Evolutionary conservation across 495 filamentous ascomycete genomes (phyloP).

Genomic region (Xylaria sp.): DNA sequence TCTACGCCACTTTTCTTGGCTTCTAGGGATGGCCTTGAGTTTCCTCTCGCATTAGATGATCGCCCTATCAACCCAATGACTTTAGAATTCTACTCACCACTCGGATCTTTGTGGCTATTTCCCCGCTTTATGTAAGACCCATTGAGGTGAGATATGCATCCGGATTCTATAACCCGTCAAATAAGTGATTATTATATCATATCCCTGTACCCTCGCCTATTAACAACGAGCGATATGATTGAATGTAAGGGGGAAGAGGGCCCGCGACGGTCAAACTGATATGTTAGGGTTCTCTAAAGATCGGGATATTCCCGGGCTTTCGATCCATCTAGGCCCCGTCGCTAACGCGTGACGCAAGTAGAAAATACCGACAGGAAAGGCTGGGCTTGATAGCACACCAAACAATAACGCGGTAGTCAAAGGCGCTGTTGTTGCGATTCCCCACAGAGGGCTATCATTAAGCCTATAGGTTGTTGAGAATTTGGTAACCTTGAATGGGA

Average conservation of each 20-base stretch:
- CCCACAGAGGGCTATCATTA: neutral
- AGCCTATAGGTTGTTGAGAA: neutral
- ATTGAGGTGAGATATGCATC: neutral
- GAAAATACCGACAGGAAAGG: neutral
- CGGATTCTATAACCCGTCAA: neutral
- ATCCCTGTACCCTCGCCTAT: neutral
- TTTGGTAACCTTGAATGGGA: neutral
- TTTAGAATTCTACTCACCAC: neutral
- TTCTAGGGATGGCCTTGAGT: neutral
- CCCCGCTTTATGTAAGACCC: neutral
- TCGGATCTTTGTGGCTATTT: neutral
- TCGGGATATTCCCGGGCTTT: neutral
- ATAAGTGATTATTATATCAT: neutral
- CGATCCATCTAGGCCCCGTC: neutral
- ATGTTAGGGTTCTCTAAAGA: neutral
- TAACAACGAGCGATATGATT: neutral
- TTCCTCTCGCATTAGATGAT: neutral
- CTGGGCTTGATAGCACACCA: neutral
- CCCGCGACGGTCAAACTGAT: neutral
- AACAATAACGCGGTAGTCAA: neutral
- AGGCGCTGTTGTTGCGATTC: too few relatives aligned
- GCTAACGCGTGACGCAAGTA: neutral
- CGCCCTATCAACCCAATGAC: neutral
- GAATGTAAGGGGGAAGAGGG: neutral
- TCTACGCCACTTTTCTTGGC: too few relatives aligned